Evolutionary conservation across 257 asterid species (phyloP), one percentile per base, ranked within the genome.

Genomic region (Ligustrum vulgare): DNA sequence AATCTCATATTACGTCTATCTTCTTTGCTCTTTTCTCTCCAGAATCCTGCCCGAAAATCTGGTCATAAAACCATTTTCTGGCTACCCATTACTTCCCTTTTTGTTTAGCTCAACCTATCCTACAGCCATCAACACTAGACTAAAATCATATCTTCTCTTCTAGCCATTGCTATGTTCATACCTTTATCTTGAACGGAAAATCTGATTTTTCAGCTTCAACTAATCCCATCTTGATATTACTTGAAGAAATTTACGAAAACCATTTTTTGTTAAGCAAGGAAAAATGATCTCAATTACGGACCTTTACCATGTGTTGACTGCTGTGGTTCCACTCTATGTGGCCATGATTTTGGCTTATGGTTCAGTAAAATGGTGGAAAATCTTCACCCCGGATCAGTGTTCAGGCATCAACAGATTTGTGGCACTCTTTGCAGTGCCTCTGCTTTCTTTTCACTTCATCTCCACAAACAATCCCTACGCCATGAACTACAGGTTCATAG

Each of bases 321-420:
- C 93, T 6, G 89, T 90, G 2, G 96, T 90, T 2, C 93, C 93
- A 8, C 93, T 88, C 31, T 89, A 89, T 78, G 95, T 89, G 3
- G 94, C 94, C 77, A 89, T 89, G 94, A 80, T 89, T 20, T 68
- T 90, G 0, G 96, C 96, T 2, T 90, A 90, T 74, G 96, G 90
- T 32, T 90, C 96, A 22, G 96, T 90, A 0, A 88, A 83, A 70
- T 88, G 96, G 96, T 90, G 96, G 96, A 85, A 82, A 45, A 84
- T 90, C 64, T 90, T 90, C 88, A 86, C 86, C 13, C 93, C 93
- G 0, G 93, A 90, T 20, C 96, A 90, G 75, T 90, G 96, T 68
- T 89, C 96, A 3, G 96, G 96, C 31, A 90, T 90, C 80, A 90
- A 90, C 85, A 66, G 94, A 25, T 90, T 90, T 68, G 96, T 90